Evolutionary conservation across 495 filamentous ascomycete species (phyloP), one percentile per base, ranked within the genome.

Genomic region (Rusavskia elegans): DNA sequence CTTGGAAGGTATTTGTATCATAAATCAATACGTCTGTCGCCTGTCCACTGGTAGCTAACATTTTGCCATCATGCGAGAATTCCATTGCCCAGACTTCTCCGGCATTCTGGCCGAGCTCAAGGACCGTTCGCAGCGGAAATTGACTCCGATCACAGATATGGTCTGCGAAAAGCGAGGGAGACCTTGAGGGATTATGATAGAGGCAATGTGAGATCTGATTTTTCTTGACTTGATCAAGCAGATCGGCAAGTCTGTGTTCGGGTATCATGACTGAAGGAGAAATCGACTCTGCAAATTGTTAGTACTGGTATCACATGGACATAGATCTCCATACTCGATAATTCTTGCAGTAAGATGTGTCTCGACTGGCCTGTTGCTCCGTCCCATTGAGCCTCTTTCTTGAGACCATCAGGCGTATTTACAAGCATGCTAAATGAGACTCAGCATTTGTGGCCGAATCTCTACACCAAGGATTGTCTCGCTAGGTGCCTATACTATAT

Each of bases 231-330:
- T 90, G 78, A 46, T 85, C 73, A 48, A 99, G 68, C n/a, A 99
- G 66, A 25, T 78, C 71, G 8, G 86, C 87, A n/a, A 99, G 72
- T 13, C 92, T 85, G 64, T 93, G 87, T 58, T 93, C 85, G 5
- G 92, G 93, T 48, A 99, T 86, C 93, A 99, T 97, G 23, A 95
- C 85, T n/a, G 87, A 89, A 1, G 92, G 92, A 4, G 93, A 93
- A 53, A 99, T 93, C 32, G 78, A 95, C 70, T 75, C 87, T 93
- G 52, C 13, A 50, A 13, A 10, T 21, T 16, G 16, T 29, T 11
- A 32, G 52, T 25, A 14, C 35, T 13, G 2, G 48, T n/a, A 13
- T 13, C 38, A 10, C 17, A 50, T 49, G 25, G 49, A 38, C 11
- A 30, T 20, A 39, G 20, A 46, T 35, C 19, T 48, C 6, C 81